Evolutionary conservation across 345 rosid species (phyloP), one percentile per base, ranked within the genome.

Genomic region (Eucalyptus microcorys): DNA sequence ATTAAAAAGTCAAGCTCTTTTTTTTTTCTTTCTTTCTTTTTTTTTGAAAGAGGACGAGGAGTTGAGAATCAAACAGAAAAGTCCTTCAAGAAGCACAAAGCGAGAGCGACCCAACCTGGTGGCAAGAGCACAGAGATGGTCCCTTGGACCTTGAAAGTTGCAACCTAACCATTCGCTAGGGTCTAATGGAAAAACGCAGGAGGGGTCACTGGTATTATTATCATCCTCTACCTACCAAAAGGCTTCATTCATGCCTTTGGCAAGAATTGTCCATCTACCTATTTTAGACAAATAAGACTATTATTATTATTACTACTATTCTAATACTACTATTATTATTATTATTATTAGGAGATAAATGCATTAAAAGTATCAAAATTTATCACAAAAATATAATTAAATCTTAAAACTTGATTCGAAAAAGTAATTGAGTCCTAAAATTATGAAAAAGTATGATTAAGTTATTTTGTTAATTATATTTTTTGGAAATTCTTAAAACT

Each of bases 351-450:
- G 2, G 61, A 22, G 61, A 55, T 10, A 55, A 55, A 3, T 55
- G 5, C 30, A 24, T 55, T 55, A 55, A 55, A 55, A 55, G 3
- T 3, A 22, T 55, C 8, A 22, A 55, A 24, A 22, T 55, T 55
- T 10, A 55, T 55, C 3, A 7, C 0, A 3, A 55, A 55, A 24
- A 3, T 55, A 24, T 22, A 55, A 55, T 55, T 1, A 24, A 24
- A 0, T 24, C 4, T 22, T 24, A 24, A 50, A 49, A 49, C 1
- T 49, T 14, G 48, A 10, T 47, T 0, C 1, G 4, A 3, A 52
- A 52, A 52, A 7, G 10, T 52, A 52, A 1, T 52, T 3, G 4
- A 52, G 24, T 52, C 24, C 4, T 19, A 7, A 52, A 52, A 52
- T 52, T 52, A 52, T 52, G 4, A 52, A 50, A 7, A 52, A 17